These are phyloP conservation scores for Hericium coralloides DNA, from an alignment of 768 basidiomycete genomes.

Conservation along the genomic window DNA sequence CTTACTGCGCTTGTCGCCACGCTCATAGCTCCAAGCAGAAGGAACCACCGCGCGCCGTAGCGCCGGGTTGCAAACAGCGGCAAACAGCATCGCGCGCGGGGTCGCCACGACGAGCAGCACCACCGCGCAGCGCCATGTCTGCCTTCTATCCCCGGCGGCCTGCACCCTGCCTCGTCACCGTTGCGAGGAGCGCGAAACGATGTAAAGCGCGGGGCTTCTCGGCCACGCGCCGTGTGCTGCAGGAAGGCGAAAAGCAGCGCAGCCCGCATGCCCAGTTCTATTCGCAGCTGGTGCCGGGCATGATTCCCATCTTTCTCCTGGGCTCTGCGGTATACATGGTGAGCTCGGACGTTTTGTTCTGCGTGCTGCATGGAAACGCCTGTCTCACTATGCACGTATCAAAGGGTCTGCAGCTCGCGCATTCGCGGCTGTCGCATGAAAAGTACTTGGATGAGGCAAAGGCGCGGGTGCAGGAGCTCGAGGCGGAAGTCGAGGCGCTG, in stretches of 20 bases:
- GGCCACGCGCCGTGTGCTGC: neutral
- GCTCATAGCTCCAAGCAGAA: neutral
- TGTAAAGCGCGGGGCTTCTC: neutral
- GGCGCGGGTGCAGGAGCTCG: constrained; percentile 42
- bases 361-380: neutral
- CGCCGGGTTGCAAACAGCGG: neutral
- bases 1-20: too few species aligned
- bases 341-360: constrained; percentile 15
- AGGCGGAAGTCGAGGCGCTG: constrained; percentile 44
- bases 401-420: constrained; percentile 60
- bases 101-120: neutral
- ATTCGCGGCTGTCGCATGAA: constrained; percentile 58
- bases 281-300: constrained; percentile 57
- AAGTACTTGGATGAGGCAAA: constrained; percentile 58
- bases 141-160: neutral
- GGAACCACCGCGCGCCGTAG: neutral
- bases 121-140: neutral
- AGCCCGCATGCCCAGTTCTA: constrained; percentile 63
- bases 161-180: neutral
- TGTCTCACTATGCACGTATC: neutral
- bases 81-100: neutral
- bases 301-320: constrained; percentile 70
- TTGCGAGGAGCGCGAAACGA: neutral
- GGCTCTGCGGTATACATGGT: constrained; percentile 78
- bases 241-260: constrained; percentile 16